Evolutionary conservation across 306 rosid genomes (phyloP).

Genomic region (Rosa chinensis): DNA sequence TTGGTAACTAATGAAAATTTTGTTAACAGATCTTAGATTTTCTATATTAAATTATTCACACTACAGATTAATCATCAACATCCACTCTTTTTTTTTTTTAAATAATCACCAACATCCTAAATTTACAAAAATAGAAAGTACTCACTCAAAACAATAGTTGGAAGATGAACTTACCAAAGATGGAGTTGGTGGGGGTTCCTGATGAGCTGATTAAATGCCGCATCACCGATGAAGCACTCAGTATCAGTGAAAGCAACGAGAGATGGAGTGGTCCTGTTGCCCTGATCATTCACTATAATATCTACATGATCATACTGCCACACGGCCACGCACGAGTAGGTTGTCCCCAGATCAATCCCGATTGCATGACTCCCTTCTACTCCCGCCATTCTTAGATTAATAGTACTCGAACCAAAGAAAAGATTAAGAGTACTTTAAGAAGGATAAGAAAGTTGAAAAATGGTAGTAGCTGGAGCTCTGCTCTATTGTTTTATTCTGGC

Average conservation of each 20-base stretch:
- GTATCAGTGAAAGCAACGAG: neutral
- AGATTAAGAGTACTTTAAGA: neutral
- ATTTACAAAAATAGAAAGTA: no score
- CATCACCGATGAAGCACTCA: neutral
- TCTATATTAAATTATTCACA: neutral
- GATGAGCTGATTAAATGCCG: neutral
- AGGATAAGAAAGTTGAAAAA: neutral
- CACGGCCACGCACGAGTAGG: neutral
- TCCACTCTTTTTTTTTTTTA: no score
- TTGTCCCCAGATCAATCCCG: neutral
- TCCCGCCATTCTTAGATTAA: neutral
- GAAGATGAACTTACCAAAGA: slow-evolving; percentile 4
- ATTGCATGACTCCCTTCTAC: neutral
- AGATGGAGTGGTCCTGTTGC: neutral
- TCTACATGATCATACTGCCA: slow-evolving; percentile 2
- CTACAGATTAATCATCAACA: neutral
- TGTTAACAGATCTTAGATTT: neutral
- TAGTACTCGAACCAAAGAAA: neutral
- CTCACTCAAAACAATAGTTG: no score
- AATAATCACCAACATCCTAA: no score
- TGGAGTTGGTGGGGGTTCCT: slow-evolving; percentile 5
- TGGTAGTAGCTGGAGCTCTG: no score
- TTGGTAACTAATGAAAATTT: neutral
- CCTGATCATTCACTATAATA: neutral
- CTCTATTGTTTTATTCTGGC: neutral